phyloP scores from a whole-genome alignment of 2,329 filamentous ascomycete genomes.

The Samsoniella hepiali region DNA sequence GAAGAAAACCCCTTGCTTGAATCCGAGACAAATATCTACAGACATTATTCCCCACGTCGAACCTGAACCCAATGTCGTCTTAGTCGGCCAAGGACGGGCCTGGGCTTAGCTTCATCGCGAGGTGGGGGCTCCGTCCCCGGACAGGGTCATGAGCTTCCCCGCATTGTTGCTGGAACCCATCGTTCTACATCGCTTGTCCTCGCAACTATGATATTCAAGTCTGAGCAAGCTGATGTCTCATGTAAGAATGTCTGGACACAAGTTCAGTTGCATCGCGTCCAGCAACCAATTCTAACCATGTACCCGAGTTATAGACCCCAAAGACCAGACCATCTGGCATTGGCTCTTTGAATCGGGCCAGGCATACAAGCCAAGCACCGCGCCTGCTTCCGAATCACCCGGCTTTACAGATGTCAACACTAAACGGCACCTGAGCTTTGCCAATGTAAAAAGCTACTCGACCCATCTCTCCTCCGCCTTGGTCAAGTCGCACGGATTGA shows the following conservation, averaged over 20 bases:
- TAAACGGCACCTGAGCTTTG: conserved; percentile 55
- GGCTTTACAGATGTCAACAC: conserved; percentile 59
- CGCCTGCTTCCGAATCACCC: conserved; percentile 37
- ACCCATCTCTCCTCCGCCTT: conserved; percentile 60
- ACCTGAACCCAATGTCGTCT: too few relatives aligned
- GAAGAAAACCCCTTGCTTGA: too few relatives aligned
- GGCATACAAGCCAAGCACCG: conserved; percentile 31
- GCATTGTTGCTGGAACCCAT: not conserved
- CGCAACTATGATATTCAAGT: conserved; percentile 17
- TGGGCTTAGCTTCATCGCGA: too few relatives aligned
- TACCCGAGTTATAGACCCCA: conserved; percentile 42
- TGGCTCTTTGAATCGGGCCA: conserved; percentile 58
- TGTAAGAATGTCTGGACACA: not conserved
- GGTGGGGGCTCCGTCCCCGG: too few relatives aligned
- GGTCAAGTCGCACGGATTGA: conserved; percentile 51
- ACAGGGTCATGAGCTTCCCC: not conserved
- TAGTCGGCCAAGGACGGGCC: too few relatives aligned
- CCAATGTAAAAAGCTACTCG: conserved; percentile 54
- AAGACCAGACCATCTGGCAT: conserved; percentile 55
- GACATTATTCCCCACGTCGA: too few relatives aligned
- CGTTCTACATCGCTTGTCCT: not conserved
- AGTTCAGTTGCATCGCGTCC: not conserved
- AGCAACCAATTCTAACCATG: not conserved
- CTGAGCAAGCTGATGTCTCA: conserved; percentile 7
- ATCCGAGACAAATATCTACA: too few relatives aligned